A percentile compares a stretch with the other conserved stretches of the same genome.
These are phyloP conservation scores for Liquidambar formosana DNA, from an alignment of 164 flowering plant species.

Conservation along the genomic window DNA sequence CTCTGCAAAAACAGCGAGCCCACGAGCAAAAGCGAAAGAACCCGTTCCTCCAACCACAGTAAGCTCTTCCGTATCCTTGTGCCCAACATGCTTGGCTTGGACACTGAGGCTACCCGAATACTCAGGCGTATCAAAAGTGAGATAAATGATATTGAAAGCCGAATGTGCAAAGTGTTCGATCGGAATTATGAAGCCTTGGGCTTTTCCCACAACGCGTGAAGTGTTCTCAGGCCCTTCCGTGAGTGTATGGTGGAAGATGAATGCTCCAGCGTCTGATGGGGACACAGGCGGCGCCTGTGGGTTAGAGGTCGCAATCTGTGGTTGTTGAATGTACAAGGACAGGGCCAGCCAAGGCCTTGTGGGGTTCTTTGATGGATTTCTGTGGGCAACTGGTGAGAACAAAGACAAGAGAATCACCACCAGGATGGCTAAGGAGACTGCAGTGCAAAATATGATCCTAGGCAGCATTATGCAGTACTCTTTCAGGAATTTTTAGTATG, in stretches of 20 bases:
- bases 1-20: conserved; percentile 57
- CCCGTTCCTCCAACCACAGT: conserved; percentile 88
- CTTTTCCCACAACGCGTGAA: conserved; percentile 68
- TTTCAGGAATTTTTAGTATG: no score
- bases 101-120: conserved; percentile 69
- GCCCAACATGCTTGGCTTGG: conserved; percentile 42
- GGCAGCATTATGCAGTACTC: conserved; percentile 37
- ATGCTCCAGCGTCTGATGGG: conserved; percentile 35
- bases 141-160: conserved; percentile 65
- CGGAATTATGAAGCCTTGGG: conserved; percentile 81
- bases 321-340: conserved; percentile 76
- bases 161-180: conserved; percentile 58
- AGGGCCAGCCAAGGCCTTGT: conserved; percentile 41
- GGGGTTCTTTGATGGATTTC: conserved; percentile 22
- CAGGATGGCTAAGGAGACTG: conserved; percentile 52
- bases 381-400: conserved; percentile 54
- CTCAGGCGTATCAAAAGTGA: conserved; percentile 57
- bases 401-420: conserved; percentile 68
- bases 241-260: conserved; percentile 63
- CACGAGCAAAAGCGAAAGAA: conserved; percentile 82
- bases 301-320: conserved; percentile 21
- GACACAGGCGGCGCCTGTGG: conserved; percentile 17
- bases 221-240: conserved; percentile 73
- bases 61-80: conserved; percentile 47
- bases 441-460: conserved; percentile 62